A percentile compares a stretch with the other conserved stretches of the same genome.
Conservation (phyloP, 345 rosid genomes). For the Syzygium jambos region DNA sequence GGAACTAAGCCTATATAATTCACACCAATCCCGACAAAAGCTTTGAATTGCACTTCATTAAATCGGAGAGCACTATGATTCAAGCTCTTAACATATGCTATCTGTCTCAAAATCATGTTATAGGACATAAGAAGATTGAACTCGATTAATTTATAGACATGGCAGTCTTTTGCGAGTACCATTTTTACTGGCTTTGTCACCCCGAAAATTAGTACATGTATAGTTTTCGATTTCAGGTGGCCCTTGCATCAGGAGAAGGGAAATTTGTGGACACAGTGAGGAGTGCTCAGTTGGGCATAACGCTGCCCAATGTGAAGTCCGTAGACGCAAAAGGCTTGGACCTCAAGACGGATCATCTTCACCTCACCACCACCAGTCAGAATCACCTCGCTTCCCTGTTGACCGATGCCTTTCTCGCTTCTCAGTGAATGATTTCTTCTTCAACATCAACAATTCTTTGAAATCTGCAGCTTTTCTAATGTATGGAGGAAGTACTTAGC, state of each 20-base stretch:
- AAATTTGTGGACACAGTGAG: constrained; percentile 22
- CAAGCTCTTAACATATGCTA: background rate
- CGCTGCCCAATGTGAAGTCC: constrained; percentile 14
- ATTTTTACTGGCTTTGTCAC: background rate
- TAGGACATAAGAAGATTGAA: background rate
- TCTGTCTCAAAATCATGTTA: background rate
- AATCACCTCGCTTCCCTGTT: constrained; percentile 16
- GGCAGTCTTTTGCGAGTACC: background rate
- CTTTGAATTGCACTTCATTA: background rate
- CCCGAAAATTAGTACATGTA: no score
- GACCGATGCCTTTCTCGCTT: constrained; percentile 11
- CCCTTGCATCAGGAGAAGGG: constrained; percentile 32
- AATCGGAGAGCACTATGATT: background rate
- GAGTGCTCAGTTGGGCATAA: constrained; percentile 16
- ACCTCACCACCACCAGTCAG: constrained; percentile 26
- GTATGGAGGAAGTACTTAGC: background rate
- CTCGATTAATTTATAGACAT: background rate
- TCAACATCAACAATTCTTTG: background rate
- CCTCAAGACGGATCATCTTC: constrained; percentile 22
- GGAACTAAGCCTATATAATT: background rate
- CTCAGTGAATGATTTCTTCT: background rate
- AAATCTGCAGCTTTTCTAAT: background rate
- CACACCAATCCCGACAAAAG: background rate
- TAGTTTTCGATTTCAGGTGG: constrained; percentile 11
- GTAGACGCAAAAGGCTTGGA: constrained; percentile 31